Conservation (phyloP, 164 flowering plant species). For the Stephania yunnanensis region DNA sequence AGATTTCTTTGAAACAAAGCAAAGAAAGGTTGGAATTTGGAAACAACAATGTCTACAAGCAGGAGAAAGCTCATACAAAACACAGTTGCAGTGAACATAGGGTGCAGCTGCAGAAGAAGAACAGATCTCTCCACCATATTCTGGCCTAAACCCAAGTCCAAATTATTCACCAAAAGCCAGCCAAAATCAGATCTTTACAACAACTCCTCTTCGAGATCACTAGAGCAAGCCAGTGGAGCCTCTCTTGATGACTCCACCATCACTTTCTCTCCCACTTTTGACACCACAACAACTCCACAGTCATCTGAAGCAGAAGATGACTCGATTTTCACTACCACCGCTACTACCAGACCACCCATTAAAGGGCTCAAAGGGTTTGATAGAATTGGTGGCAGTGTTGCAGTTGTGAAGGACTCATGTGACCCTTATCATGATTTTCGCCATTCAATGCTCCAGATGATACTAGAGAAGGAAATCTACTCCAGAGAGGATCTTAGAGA, state of each 20-base stretch:
- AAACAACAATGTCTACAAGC: conserved; percentile 17
- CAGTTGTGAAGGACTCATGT: conserved; percentile 56
- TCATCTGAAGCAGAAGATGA: conserved; percentile 20
- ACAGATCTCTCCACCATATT: conserved; percentile 47
- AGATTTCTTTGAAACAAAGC: conserved; percentile 1
- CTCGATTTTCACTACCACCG: conserved; percentile 4
- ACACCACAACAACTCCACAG: conserved; percentile 1
- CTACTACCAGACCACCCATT: neutral
- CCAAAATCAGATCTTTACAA: conserved; percentile 6
- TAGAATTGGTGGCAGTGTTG: conserved; percentile 40
- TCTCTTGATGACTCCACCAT: conserved; percentile 17
- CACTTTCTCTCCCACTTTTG: conserved; percentile 16
- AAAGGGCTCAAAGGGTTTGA: conserved; percentile 21
- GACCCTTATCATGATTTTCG: conserved; percentile 69
- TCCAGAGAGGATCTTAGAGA: conserved; percentile 40
- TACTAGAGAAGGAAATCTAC: conserved; percentile 55
- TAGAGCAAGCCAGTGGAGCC: neutral
- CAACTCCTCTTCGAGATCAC: conserved; percentile 17
- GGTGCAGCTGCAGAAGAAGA: conserved; percentile 52
- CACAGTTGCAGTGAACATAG: conserved; percentile 39
- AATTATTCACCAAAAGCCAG: conserved; percentile 9
- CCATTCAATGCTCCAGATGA: conserved; percentile 71
- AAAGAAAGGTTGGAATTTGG: neutral
- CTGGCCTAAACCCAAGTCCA: conserved; percentile 37
- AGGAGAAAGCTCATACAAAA: conserved; percentile 35